Percentiles rank a stretch among this genome's conserved stretches.
phyloP scores from a whole-genome alignment of 2,329 filamentous ascomycete species.

The Curvularia verruculosa region DNA sequence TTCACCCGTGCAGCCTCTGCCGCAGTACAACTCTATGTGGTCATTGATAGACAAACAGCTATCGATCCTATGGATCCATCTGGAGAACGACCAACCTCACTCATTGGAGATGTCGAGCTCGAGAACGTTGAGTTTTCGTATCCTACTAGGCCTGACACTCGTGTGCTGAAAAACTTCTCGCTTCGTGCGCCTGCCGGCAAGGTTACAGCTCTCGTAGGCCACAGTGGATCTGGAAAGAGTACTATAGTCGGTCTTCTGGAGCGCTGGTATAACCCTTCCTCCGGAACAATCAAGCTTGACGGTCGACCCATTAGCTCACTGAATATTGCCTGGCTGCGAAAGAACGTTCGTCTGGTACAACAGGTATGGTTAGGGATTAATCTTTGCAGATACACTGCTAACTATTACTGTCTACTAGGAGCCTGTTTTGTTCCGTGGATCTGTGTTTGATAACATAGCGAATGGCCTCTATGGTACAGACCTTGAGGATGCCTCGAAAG shows the following conservation, averaged over 20 bases:
- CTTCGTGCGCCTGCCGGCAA: conserved; percentile 61
- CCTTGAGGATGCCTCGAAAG: conserved; percentile 68
- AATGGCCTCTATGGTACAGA: conserved; percentile 85
- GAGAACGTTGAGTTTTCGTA: conserved; percentile 88
- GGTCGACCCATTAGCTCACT: conserved; percentile 66
- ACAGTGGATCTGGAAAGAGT: conserved; percentile 87
- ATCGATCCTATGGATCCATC: conserved; percentile 19
- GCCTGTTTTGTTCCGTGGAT: conserved; percentile 84
- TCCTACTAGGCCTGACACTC: conserved; percentile 79
- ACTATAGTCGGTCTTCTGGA: conserved; percentile 91
- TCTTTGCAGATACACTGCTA: background rate
- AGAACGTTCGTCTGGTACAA: conserved; percentile 70
- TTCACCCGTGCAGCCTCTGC: conserved; percentile 23
- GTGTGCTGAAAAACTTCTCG: conserved; percentile 68
- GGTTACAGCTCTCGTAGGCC: conserved; percentile 57
- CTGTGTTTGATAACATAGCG: conserved; percentile 85
- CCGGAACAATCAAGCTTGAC: conserved; percentile 68
- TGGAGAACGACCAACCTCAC: conserved; percentile 14
- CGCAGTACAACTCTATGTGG: conserved; percentile 17
- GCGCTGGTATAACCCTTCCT: conserved; percentile 86
- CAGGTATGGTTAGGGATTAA: background rate
- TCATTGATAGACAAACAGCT: conserved; percentile 17
- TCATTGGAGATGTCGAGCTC: conserved; percentile 65
- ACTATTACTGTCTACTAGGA: conserved; percentile 76
- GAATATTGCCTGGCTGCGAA: conserved; percentile 56